Base-by-base conservation (phyloP, 148 eudicot genomes). In the Pharnaceum exiguum region DNA sequence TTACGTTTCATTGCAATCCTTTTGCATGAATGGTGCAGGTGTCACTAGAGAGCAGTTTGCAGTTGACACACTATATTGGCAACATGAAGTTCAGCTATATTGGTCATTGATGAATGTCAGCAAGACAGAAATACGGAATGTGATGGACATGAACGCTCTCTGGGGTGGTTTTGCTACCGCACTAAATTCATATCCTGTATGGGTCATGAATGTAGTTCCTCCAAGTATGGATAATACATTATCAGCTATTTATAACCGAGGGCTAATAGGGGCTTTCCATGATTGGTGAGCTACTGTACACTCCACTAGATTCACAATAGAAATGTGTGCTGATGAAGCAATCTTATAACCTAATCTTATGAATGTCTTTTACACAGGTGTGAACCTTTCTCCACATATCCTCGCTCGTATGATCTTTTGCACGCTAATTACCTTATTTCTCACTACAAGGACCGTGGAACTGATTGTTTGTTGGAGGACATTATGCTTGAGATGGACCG, bases 201-300 rank as follows among this genome's bases (percentile, higher is more conserved):
- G 96, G 99, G 89, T 93, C 11, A 93, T 93, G 99, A 93, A 93
- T 69, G 79, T 89, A 59, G 89, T 85, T 78, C 96, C 99, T 40
- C 54, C 61, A 48, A 89, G 61, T 58, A 49, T 46, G 62, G 71
- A 79, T 32, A 80, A 93, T 57, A 93, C 96, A 13, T 62, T 93
- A 52, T 57, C 96, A 18, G 89, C 96, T 51, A 77, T 93, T 39
- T 93, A 83, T 67, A 72, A 68, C 68, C 71, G 99, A 56, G 96
- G 99, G 23, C 66, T 93, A 43, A 70, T 81, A 1, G 99, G 99
- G 55, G 80, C 71, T 63, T 93, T 85, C 67, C 99, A 93, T 80
- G 94, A 93, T 70, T 93, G 99, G 99, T 89, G 62, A 81, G 96
- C 12, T 51, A 28, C 53, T 66, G 54, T 52, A 36, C n/a, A 36